Evolutionary conservation across 23 red algal species (phyloP), one percentile per base, ranked within the genome.

Genomic region (Cyanidium caldarium): DNA sequence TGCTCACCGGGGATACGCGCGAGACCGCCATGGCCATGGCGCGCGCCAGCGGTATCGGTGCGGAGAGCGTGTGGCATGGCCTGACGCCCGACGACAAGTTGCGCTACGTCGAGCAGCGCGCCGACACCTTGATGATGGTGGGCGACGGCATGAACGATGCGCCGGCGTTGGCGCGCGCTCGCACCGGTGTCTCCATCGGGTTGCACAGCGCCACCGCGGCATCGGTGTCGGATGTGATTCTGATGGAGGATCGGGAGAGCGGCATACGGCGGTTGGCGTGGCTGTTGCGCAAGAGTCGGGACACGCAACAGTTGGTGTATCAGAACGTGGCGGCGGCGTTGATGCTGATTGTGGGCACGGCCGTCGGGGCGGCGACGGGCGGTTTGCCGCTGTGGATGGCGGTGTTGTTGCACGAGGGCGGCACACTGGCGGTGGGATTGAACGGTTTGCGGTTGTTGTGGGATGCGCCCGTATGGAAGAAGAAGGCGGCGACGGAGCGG

Each of bases 111-210:
- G 19, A 13, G 23, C 67, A 33, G 31, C 58, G 71, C 0, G 44
- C 69, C 7, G 57, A 35, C 5, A 10, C 33, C 1, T 33, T 86
- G 68, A 25, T 87, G 5, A 82, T 87, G 69, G 89, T 94, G 12
- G 89, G 89, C 1, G 89, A 94, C 68, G 89, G 89, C 30, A 82
- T 94, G 39, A 94, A 94, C 36, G 89, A 94, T 58, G 89, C 82
- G 26, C 82, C 89, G 17, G 89, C 89, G 42, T 37, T 94, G 17
- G 83, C 89, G 1, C 46, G 65, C 2, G 68, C 89, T 0, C 66
- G 72, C 0, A 82, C 84, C 15, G 89, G 89, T 14, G 72, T 83
- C 37, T 67, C 82, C 16, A 72, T 80, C 38, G 89, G 89, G 12
- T 42, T 87, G 33, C 58, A 34, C 13, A 85, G 69, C 67, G 72